Conservation (phyloP, 129 eudicot species). For the Calendula officinalis region DNA sequence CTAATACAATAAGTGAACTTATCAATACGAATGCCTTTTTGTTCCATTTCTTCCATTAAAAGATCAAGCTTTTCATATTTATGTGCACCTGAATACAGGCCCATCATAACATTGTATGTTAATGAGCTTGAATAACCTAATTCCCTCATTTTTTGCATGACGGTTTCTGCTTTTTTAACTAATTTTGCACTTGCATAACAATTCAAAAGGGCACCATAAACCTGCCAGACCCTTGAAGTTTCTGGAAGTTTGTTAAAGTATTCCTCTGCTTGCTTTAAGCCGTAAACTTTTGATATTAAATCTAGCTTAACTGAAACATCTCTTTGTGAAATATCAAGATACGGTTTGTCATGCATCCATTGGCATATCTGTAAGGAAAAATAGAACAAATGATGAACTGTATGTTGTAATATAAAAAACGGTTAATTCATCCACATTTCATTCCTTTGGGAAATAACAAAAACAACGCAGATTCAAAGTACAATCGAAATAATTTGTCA, state of each 20-base stretch:
- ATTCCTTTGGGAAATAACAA: too few relatives aligned
- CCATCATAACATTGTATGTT: conserved; percentile 54
- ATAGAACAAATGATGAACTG: not conserved
- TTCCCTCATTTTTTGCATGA: conserved; percentile 47
- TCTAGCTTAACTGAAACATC: conserved; percentile 43
- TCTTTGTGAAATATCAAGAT: conserved; percentile 33
- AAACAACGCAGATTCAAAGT: not conserved
- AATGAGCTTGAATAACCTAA: conserved; percentile 33
- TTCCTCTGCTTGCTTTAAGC: conserved; percentile 47
- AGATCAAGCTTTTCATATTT: conserved; percentile 35
- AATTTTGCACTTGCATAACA: conserved; percentile 37
- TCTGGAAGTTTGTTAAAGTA: conserved; percentile 44
- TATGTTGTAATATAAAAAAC: not conserved
- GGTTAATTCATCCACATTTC: too few relatives aligned
- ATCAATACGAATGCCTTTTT: conserved; percentile 32
- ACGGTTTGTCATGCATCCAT: conserved; percentile 44
- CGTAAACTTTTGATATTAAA: conserved; percentile 48
- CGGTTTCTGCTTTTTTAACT: conserved; percentile 49
- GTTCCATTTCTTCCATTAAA: conserved; percentile 53
- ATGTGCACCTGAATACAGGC: conserved; percentile 34
- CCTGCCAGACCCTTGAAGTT: conserved; percentile 34
- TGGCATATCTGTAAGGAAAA: conserved; percentile 36
- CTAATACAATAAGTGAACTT: conserved; percentile 37
- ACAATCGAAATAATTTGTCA: not conserved
- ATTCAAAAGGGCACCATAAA: conserved; percentile 49